Evolutionary conservation across 2,329 filamentous ascomycete genomes (phyloP).

Genomic region (Falciphora oryzae): DNA sequence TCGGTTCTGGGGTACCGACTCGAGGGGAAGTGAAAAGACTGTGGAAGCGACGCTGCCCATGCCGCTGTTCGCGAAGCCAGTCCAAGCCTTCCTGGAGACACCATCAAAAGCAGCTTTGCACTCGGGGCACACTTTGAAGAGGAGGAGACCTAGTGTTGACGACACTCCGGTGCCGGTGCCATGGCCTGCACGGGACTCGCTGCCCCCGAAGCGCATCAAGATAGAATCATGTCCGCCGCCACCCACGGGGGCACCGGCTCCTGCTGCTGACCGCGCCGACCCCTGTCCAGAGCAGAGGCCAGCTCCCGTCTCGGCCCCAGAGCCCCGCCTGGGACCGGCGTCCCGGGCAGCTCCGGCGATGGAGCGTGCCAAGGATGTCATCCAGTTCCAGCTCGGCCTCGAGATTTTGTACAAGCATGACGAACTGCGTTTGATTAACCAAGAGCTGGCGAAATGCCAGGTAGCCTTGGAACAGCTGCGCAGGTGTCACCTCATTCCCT

Average conservation of each 20-base stretch:
- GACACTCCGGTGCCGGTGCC: not conserved
- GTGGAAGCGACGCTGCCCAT: slow-evolving; percentile 37
- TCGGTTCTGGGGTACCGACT: slow-evolving; percentile 54
- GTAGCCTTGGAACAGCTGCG: slow-evolving; percentile 88
- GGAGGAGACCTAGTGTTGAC: slow-evolving; percentile 13
- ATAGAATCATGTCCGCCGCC: slow-evolving; percentile 23
- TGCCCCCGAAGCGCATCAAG: slow-evolving; percentile 20
- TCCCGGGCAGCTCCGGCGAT: slow-evolving; percentile 25
- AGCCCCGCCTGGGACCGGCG: not conserved
- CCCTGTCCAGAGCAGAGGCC: slow-evolving; percentile 3
- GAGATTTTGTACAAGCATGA: slow-evolving; percentile 93
- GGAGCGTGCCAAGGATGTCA: slow-evolving; percentile 59
- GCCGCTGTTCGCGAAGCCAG: slow-evolving; percentile 26
- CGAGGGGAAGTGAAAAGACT: slow-evolving; percentile 50
- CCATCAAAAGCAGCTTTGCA: not conserved
- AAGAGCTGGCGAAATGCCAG: slow-evolving; percentile 94
- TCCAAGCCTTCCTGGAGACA: slow-evolving; percentile 7
- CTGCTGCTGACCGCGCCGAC: slow-evolving; percentile 5
- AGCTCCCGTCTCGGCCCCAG: not conserved
- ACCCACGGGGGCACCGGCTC: slow-evolving; percentile 18
- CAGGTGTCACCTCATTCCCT: slow-evolving; percentile 87
- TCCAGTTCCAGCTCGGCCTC: slow-evolving; percentile 82
- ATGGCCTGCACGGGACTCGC: not conserved
- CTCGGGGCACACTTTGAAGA: slow-evolving; percentile 12
- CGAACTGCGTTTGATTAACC: slow-evolving; percentile 88